A percentile compares a stretch with the other conserved stretches of the same genome.
These are phyloP conservation scores for Neoarthrinium moseri DNA, from an alignment of 2,329 filamentous ascomycete species.

Conservation along the genomic window DNA sequence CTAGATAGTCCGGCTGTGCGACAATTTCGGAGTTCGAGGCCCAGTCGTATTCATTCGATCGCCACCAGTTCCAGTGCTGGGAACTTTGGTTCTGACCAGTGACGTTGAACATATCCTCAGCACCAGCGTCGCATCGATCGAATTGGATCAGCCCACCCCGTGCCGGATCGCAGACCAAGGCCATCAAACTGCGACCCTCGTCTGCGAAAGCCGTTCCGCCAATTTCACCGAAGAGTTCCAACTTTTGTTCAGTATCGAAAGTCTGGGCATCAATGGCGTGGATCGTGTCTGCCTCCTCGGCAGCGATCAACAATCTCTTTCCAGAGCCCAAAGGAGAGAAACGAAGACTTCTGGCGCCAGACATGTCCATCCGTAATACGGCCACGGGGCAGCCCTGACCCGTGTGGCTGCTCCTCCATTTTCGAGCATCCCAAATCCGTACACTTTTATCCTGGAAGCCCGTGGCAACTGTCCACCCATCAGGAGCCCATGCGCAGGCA, in stretches of 20 bases:
- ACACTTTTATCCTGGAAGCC: conserved; percentile 73
- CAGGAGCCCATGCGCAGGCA: conserved; percentile 76
- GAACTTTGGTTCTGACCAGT: conserved; percentile 8
- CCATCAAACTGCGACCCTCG: conserved; percentile 65
- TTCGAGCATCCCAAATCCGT: conserved; percentile 74
- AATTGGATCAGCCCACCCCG: conserved; percentile 68
- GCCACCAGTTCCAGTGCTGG: conserved; percentile 12
- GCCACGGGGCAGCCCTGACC: conserved; percentile 47
- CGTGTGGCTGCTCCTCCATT: conserved; percentile 54
- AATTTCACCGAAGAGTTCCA: conserved; percentile 75
- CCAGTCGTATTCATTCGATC: conserved; percentile 25
- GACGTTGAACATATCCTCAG: conserved; percentile 30
- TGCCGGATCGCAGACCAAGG: conserved; percentile 64
- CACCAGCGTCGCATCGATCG: conserved; percentile 44
- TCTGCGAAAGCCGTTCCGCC: conserved; percentile 67
- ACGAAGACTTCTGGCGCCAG: conserved; percentile 65
- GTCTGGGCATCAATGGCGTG: conserved; percentile 68
- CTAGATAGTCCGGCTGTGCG: conserved; percentile 17
- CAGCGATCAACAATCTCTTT: conserved; percentile 64
- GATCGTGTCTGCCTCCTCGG: conserved; percentile 74
- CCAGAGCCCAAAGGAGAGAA: conserved; percentile 73
- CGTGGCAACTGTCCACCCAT: conserved; percentile 74
- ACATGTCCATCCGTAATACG: conserved; percentile 63
- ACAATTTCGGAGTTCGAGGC: conserved; percentile 19
- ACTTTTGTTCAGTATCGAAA: conserved; percentile 63